These are phyloP conservation scores for Plantago coronopus DNA, from an alignment of 305 asterid genomes.

Conservation along the genomic window DNA sequence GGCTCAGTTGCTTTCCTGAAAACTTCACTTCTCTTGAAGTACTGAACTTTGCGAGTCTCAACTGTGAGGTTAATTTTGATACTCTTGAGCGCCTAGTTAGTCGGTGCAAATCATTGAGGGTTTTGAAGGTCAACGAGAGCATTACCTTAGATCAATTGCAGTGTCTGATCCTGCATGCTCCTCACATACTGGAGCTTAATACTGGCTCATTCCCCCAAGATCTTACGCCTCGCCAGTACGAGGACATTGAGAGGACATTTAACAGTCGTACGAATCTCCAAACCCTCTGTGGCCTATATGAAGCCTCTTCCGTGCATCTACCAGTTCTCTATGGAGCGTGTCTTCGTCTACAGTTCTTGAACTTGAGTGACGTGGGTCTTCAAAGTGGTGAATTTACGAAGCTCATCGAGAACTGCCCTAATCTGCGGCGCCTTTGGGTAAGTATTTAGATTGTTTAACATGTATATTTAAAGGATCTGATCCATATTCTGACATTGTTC, in stretches of 20 bases:
- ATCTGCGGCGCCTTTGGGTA: conserved; percentile 81
- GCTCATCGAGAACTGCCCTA: conserved; percentile 65
- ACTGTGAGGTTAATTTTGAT: conserved; percentile 56
- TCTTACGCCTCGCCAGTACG: conserved; percentile 42
- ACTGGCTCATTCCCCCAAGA: conserved; percentile 72
- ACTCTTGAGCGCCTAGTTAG: conserved; percentile 68
- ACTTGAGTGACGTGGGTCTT: conserved; percentile 55
- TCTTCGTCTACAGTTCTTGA: conserved; percentile 57
- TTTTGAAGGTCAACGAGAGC: conserved; percentile 62
- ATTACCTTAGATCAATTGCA: conserved; percentile 52
- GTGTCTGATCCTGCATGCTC: conserved; percentile 54
- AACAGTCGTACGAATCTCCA: conserved; percentile 47
- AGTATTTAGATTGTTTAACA: conserved; percentile 24
- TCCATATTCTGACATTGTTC: background rate
- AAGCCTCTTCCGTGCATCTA: conserved; percentile 43
- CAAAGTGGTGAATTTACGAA: conserved; percentile 55
- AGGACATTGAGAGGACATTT: conserved; percentile 52
- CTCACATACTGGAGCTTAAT: conserved; percentile 59
- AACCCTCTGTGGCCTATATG: conserved; percentile 70
- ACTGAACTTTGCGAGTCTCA: conserved; percentile 62
- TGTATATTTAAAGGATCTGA: background rate
- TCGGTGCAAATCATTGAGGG: conserved; percentile 59
- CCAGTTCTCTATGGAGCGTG: conserved; percentile 75
- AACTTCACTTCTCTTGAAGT: conserved; percentile 60
- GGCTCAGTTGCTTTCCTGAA: conserved; percentile 79